Evolutionary conservation across 495 filamentous ascomycete species (phyloP).

Genomic region (Sordaria brevicollis): DNA sequence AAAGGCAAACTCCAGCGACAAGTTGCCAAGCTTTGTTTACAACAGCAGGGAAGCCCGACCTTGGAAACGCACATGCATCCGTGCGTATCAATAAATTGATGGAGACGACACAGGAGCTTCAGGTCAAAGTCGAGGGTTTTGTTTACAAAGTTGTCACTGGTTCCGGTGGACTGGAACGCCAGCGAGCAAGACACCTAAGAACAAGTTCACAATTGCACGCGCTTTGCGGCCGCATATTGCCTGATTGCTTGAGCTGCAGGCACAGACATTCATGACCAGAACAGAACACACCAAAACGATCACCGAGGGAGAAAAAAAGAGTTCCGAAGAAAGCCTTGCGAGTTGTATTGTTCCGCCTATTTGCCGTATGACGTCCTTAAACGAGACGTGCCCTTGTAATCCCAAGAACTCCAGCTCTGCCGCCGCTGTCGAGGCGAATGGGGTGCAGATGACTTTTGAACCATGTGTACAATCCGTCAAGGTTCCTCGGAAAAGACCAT

Average conservation of each 20-base stretch:
- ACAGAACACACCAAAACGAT: not conserved
- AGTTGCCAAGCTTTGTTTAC: not conserved
- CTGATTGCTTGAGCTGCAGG: not conserved
- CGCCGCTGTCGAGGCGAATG: constrained; percentile 1
- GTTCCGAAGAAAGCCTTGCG: constrained; percentile 17
- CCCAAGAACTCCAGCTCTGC: constrained; percentile 9
- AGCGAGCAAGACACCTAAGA: not conserved
- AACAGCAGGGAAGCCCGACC: not conserved
- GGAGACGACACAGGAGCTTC: not conserved
- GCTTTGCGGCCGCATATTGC: not conserved
- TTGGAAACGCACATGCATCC: not conserved
- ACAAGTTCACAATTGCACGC: not conserved
- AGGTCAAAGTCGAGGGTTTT: not conserved
- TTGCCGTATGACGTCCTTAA: constrained; percentile 2
- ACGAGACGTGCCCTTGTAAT: constrained; percentile 5
- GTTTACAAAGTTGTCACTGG: not conserved
- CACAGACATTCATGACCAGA: not conserved
- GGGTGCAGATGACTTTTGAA: constrained; percentile 5
- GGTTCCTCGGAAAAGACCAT: constrained; percentile 16
- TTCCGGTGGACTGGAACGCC: not conserved
- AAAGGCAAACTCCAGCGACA: not conserved
- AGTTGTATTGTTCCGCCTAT: constrained; percentile 17
- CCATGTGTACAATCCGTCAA: constrained; percentile 7
- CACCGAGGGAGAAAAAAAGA: not conserved
- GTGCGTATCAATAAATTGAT: not conserved